Conservation (phyloP, 2,329 filamentous ascomycete species). For the Stachybotrys echinatus region DNA sequence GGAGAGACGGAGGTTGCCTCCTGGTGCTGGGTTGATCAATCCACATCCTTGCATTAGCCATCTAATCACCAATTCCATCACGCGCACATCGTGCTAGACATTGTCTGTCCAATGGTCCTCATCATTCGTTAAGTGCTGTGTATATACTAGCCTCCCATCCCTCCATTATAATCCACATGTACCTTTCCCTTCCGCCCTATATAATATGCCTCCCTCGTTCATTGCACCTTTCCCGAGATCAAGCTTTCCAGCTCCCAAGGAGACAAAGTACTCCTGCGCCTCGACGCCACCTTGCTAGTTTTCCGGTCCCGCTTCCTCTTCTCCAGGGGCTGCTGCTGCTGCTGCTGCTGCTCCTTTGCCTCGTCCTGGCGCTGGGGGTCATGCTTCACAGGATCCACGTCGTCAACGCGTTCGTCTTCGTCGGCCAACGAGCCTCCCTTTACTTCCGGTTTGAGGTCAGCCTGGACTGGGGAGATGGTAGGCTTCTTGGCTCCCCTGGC, state of each 20-base stretch:
- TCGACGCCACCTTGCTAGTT: constrained; percentile 50
- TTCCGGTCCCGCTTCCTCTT: constrained; percentile 48
- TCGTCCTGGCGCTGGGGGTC: constrained; percentile 14
- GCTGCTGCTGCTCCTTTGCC: too few relatives aligned
- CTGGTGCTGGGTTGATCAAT: too few relatives aligned
- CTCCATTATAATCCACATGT: background rate
- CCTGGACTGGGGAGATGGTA: constrained; percentile 14
- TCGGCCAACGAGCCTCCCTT: constrained; percentile 6
- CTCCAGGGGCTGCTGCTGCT: constrained; percentile 18
- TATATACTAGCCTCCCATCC: too few relatives aligned
- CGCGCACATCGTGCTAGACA: too few relatives aligned
- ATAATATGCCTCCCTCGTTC: background rate
- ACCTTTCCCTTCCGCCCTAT: background rate
- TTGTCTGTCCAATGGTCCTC: background rate
- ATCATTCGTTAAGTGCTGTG: too few relatives aligned
- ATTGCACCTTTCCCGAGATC: constrained; percentile 39
- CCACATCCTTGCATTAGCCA: too few relatives aligned
- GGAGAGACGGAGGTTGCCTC: too few relatives aligned
- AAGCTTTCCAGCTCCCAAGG: constrained; percentile 68
- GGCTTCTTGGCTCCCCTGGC: constrained; percentile 26
- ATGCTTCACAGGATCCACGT: constrained; percentile 30
- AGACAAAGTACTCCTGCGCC: constrained; percentile 69
- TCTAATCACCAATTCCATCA: too few relatives aligned
- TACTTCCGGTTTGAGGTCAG: constrained; percentile 8
- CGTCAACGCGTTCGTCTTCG: constrained; percentile 11